Percentiles rank a stretch among this genome's conserved stretches.
Conservation (phyloP, 2,329 filamentous ascomycete genomes). For the Bipolaris zeicola region DNA sequence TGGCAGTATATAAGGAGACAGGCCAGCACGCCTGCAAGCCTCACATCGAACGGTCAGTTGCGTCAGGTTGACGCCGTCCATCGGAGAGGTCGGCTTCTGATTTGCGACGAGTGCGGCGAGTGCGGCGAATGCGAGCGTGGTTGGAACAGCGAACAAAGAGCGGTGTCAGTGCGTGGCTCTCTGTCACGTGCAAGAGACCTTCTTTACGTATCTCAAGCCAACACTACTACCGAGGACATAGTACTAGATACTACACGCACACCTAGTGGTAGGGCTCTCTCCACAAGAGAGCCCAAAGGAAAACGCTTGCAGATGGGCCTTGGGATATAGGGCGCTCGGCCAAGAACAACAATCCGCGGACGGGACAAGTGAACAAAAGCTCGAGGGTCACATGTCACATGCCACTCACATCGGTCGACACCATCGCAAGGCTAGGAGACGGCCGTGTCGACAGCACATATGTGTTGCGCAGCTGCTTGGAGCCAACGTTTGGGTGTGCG, state of each 20-base stretch:
- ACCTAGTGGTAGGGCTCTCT: background rate
- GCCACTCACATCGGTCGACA: background rate
- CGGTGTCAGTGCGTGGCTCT: constrained; percentile 1
- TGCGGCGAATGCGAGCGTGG: background rate
- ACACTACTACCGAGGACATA: too few relatives aligned
- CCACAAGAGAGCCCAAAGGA: background rate
- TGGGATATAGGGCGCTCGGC: background rate
- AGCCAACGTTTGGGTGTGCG: background rate
- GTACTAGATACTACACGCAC: too few relatives aligned
- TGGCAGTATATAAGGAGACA: constrained; percentile 2
- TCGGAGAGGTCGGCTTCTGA: background rate
- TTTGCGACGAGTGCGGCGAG: background rate
- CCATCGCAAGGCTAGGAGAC: background rate
- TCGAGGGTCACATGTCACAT: background rate
- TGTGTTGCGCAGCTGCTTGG: background rate
- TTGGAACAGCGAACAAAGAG: background rate
- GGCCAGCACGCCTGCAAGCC: background rate
- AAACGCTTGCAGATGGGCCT: background rate
- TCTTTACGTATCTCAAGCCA: background rate
- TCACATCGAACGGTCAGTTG: constrained; percentile 1
- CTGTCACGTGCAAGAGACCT: background rate
- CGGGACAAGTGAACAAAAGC: background rate
- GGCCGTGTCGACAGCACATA: background rate
- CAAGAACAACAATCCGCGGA: background rate
- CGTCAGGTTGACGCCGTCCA: background rate